phyloP scores from a whole-genome alignment of 257 asterid species.

The Solanum rostratum region DNA sequence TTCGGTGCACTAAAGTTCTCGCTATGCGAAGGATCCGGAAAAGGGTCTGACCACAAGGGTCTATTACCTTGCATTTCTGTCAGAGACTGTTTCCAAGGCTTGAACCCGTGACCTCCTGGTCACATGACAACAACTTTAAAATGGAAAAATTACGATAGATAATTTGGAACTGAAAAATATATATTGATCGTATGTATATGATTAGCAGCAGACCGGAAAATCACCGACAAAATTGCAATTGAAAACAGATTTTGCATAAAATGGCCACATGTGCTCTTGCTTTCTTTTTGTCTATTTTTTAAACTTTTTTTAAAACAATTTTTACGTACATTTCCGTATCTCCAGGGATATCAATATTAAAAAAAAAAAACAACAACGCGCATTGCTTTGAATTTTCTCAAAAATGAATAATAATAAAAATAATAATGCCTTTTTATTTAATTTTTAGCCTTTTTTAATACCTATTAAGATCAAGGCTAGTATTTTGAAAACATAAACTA shows the following conservation, averaged over 20 bases:
- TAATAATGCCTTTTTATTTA: not conserved
- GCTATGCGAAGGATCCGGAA: too few relatives aligned
- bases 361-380: slow-evolving; percentile 16
- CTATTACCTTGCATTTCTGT: too few relatives aligned
- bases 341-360: not conserved
- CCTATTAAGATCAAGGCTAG: not conserved
- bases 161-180: rapidly evolving
- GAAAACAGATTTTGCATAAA: not conserved
- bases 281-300: slow-evolving; percentile 7
- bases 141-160: not conserved
- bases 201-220: not conserved
- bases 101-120: too few relatives aligned
- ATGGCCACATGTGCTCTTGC: slow-evolving; percentile 39
- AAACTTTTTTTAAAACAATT: not conserved
- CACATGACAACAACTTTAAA: too few relatives aligned
- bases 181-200: not conserved
- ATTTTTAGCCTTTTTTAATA: not conserved
- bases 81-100: too few relatives aligned
- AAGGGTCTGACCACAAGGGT: too few relatives aligned
- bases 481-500: not conserved
- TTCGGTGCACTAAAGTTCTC: too few relatives aligned
- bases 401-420: not conserved
- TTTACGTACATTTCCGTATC: slow-evolving; percentile 36
- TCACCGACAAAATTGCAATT: slow-evolving; percentile 26
- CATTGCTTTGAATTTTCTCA: not conserved